Percentiles rank a stretch among this genome's conserved stretches.
Evolutionary conservation across 169 alveolate species (phyloP).

Genomic region (Toxoplasma gondii): DNA sequence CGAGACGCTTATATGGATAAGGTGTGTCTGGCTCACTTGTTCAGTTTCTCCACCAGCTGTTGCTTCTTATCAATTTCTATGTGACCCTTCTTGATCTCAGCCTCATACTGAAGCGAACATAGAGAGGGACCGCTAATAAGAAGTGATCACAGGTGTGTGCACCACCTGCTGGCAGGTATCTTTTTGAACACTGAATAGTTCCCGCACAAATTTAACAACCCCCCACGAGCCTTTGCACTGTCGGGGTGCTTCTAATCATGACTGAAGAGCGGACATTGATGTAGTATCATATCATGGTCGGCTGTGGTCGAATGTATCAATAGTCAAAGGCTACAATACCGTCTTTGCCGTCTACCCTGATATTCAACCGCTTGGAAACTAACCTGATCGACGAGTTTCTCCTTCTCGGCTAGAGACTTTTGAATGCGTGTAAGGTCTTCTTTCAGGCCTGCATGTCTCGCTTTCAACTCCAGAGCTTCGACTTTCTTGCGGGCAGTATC

Average conservation of each 20-base stretch:
- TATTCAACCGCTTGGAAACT: not conserved
- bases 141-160: no score
- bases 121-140: not conserved
- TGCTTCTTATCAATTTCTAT: constrained; percentile 88
- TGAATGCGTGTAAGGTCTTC: constrained; percentile 40
- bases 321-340: not conserved
- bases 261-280: no score
- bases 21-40: constrained; percentile 57
- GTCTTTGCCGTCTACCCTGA: not conserved
- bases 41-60: constrained; percentile 87
- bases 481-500: constrained; percentile 89
- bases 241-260: no score
- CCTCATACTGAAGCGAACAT: constrained; percentile 70
- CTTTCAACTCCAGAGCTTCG: constrained; percentile 84
- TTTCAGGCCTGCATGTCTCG: constrained; percentile 80
- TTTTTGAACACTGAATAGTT: constrained; percentile 70
- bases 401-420: constrained; percentile 73
- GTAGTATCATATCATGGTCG: no score
- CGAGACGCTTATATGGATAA: not conserved
- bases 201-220: constrained; percentile 7
- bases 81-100: constrained; percentile 85
- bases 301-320: no score
- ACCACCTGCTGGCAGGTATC: constrained; percentile 67
- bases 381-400: constrained; percentile 71
- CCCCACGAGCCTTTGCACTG: not conserved